Conservation (phyloP, 495 filamentous ascomycete genomes). For the Corynascus novoguineensis region DNA sequence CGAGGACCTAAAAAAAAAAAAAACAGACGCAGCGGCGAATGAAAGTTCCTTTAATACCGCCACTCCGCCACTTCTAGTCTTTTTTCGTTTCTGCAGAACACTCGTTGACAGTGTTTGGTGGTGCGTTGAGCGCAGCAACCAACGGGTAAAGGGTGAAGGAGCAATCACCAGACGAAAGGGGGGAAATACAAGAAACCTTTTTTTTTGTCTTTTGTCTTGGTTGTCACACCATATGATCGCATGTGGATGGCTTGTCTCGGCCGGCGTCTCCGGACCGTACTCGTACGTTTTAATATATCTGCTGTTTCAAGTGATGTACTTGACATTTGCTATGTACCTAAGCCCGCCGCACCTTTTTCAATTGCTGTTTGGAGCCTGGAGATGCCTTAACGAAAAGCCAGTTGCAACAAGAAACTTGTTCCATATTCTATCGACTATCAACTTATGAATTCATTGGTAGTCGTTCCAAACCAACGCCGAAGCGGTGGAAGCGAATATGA, state of each 20-base stretch:
- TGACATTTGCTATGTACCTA: background rate
- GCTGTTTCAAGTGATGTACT: background rate
- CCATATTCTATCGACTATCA: too few species aligned
- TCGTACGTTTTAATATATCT: constrained; percentile 6
- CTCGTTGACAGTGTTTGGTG: background rate
- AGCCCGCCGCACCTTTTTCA: too few species aligned
- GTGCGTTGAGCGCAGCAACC: background rate
- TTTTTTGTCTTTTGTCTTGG: constrained; percentile 10
- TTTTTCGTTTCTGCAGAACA: background rate
- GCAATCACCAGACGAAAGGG: background rate
- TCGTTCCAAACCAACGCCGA: too few species aligned
- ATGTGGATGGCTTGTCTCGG: constrained; percentile 7
- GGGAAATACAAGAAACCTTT: constrained; percentile 6
- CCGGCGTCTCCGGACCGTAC: background rate
- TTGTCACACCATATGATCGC: background rate
- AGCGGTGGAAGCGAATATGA: too few species aligned
- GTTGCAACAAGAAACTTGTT: too few species aligned
- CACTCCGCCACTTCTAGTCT: background rate
- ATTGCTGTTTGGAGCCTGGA: background rate
- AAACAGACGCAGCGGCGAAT: constrained; percentile 19
- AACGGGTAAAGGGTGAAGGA: background rate
- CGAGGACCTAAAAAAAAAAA: constrained; percentile 14
- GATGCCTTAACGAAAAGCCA: background rate
- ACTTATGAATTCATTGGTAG: too few species aligned
- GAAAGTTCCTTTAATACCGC: constrained; percentile 8